Conservation (phyloP, 805 yeast genomes). For the Monosporozyma unispora region DNA sequence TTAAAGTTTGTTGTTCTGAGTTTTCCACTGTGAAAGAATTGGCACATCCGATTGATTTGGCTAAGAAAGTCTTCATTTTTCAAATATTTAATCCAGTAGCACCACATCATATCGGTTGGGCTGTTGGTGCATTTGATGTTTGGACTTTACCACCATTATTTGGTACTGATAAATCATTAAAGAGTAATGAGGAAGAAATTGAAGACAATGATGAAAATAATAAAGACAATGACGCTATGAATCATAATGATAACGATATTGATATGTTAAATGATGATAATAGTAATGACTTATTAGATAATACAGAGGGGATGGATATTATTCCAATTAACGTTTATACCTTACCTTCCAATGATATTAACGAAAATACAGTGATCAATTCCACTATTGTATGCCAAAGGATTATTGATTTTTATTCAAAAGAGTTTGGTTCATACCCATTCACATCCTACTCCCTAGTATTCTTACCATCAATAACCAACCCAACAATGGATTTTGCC, state of each 20-base stretch:
- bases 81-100: slow-evolving; percentile 75
- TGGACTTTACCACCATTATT: slow-evolving; percentile 24
- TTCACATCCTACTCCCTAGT: slow-evolving; percentile 72
- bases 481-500: slow-evolving; percentile 51
- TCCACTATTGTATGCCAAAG: slow-evolving; percentile 67
- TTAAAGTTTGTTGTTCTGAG: slow-evolving; percentile 65
- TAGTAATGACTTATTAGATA: slow-evolving; percentile 17
- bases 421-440: slow-evolving; percentile 90
- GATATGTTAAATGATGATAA: slow-evolving; percentile 4
- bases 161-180: slow-evolving; percentile 26
- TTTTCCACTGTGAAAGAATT: slow-evolving; percentile 53
- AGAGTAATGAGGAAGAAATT: slow-evolving; percentile 17
- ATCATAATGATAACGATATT: slow-evolving; percentile 26
- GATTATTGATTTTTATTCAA: slow-evolving; percentile 74
- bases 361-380: slow-evolving; percentile 45
- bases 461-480: slow-evolving; percentile 53
- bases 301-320: slow-evolving; percentile 33
- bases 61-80: slow-evolving; percentile 68
- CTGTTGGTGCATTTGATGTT: slow-evolving; percentile 78
- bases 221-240: not conserved
- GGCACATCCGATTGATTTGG: slow-evolving; percentile 65
- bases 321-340: slow-evolving; percentile 56
- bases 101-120: slow-evolving; percentile 93
- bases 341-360: slow-evolving; percentile 43
- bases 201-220: not conserved